Evolutionary conservation across 768 basidiomycete genomes (phyloP).

Genomic region (Tylopilus rubrobrunneus): DNA sequence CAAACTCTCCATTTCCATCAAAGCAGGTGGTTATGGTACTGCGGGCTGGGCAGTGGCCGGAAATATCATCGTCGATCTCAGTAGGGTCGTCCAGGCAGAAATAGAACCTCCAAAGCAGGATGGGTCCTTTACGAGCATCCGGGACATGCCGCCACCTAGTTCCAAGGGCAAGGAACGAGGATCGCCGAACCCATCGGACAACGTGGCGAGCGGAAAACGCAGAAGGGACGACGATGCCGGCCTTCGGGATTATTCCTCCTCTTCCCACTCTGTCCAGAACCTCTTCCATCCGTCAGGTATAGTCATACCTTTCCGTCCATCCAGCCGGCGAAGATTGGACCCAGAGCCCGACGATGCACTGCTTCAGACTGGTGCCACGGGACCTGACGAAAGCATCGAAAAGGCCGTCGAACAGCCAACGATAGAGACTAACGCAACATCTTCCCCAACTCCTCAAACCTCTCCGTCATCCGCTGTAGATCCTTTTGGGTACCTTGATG

Average conservation of each 20-base stretch:
- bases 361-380: not conserved
- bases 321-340: conserved; percentile 19
- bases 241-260: conserved; percentile 49
- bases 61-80: conserved; percentile 80
- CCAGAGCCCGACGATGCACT: not conserved
- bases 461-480: conserved; percentile 32
- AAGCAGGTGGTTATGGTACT: conserved; percentile 89
- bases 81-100: conserved; percentile 60
- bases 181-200: conserved; percentile 6
- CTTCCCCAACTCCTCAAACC: conserved; percentile 5
- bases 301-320: conserved; percentile 17
- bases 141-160: conserved; percentile 47
- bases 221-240: conserved; percentile 53
- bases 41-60: conserved; percentile 88
- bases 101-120: conserved; percentile 57
- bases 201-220: conserved; percentile 41
- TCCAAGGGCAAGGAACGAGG: conserved; percentile 52
- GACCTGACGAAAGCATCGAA: not conserved
- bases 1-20: conserved; percentile 82
- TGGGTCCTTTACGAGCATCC: conserved; percentile 58
- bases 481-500: conserved; percentile 61
- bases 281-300: conserved; percentile 37
- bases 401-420: not conserved
- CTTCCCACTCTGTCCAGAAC: conserved; percentile 50
- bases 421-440: not conserved